Base-by-base conservation (phyloP, 23 red algal species). In the Chondrus crispus region DNA sequence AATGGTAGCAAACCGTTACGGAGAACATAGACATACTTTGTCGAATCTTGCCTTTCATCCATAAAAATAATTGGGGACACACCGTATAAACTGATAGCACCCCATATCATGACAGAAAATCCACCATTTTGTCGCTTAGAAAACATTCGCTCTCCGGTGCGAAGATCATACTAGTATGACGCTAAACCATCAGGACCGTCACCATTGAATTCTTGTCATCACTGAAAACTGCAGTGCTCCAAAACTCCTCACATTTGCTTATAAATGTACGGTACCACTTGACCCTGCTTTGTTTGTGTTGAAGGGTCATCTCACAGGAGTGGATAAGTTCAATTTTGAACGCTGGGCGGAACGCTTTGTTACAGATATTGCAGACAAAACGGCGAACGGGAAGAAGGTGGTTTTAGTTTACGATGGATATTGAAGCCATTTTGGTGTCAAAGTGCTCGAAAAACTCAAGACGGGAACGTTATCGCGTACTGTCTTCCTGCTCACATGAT, bases 101-200 rank as follows among this genome's bases (percentile, higher is more conserved):
- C 75, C 75, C 39, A 80, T 51, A 80, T 29, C 20, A 80, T 80
- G 19, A 57, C 18, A 49, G 75, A 80, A 80, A 49, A 42, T 18
- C 36, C 36, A 13, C 41, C 39, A 68, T 68, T 80, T 46, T 80
- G 42, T n/a, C 37, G 2, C 39, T 24, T 1, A 49, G 1, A 80
- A 50, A 42, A 50, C 12, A 24, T 18, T 20, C 53, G 5, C 48
- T 24, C 19, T 50, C 53, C 75, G 19, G 47, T 45, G 24, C 35
- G 75, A 5, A 80, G 20, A 50, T 80, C 11, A 50, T 80, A 1
- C 40, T 46, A 80, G 75, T 49, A 57, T 33, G 19, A 80, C 5
- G 42, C 18, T 18, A 45, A 80, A 7, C 43, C 5, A 32, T 80
- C 22, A 6, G 0, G 0, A 9, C 60, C 60, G 0, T 66, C 60